These are phyloP conservation scores for Fusarium burgessii DNA, from an alignment of 2,329 filamentous ascomycete species.

Conservation along the genomic window DNA sequence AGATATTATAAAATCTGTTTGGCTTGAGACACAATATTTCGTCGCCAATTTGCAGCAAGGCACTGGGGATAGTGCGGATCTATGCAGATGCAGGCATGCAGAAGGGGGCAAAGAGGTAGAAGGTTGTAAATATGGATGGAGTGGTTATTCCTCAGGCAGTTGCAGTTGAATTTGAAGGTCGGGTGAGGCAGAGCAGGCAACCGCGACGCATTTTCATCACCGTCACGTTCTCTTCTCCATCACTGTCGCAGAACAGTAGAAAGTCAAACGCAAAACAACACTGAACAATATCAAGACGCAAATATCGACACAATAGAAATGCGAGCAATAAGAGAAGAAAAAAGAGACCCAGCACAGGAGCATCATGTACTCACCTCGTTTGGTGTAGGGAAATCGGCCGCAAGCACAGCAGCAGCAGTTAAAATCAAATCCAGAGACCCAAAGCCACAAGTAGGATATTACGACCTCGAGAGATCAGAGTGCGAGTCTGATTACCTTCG, in stretches of 20 bases:
- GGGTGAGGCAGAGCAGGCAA: constrained; percentile 35
- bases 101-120: constrained; percentile 7
- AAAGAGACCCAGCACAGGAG: constrained; percentile 15
- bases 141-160: constrained; percentile 21
- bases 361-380: constrained; percentile 41
- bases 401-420: constrained; percentile 35
- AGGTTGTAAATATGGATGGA: constrained; percentile 12
- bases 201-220: constrained; percentile 25
- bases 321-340: constrained; percentile 10
- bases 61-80: constrained; percentile 15
- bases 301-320: constrained; percentile 7
- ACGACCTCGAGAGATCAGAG: constrained; percentile 25
- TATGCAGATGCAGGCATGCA: constrained; percentile 18
- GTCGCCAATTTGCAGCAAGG: constrained; percentile 21
- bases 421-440: constrained; percentile 19
- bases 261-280: not conserved
- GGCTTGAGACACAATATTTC: constrained; percentile 28
- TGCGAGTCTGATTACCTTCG: constrained; percentile 39
- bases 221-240: constrained; percentile 8
- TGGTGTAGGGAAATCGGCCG: constrained; percentile 24
- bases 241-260: constrained; percentile 17
- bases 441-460: constrained; percentile 23
- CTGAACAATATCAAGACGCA: constrained; percentile 2
- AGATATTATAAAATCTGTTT: constrained; percentile 14
- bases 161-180: not conserved